Percentiles rank a stretch among this genome's conserved stretches.
Conservation (phyloP, 768 basidiomycete genomes). For the Kwoniella heveanensis region DNA sequence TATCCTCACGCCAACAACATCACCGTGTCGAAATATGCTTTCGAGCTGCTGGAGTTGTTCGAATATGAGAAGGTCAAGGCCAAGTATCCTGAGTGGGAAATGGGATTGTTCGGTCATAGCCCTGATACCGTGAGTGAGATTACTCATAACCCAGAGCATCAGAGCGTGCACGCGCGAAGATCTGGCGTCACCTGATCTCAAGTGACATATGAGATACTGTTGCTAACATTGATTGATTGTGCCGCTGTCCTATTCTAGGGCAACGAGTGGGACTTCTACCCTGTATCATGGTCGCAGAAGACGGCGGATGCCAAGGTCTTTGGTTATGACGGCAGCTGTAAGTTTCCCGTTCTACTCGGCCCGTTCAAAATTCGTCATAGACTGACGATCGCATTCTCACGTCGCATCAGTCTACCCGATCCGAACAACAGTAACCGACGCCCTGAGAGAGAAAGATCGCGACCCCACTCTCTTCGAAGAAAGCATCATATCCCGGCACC, state of each 20-base stretch:
- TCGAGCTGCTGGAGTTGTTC: slow-evolving; percentile 53
- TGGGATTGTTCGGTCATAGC: slow-evolving; percentile 53
- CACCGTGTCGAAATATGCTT: slow-evolving; percentile 55
- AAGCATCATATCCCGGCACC: slow-evolving; percentile 36
- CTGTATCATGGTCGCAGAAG: slow-evolving; percentile 44
- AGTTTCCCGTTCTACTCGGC: slow-evolving; percentile 17
- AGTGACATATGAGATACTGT: too few species aligned
- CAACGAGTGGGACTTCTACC: slow-evolving; percentile 55
- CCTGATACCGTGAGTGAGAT: slow-evolving; percentile 53
- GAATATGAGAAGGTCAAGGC: slow-evolving; percentile 34
- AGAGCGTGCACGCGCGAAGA: too few species aligned
- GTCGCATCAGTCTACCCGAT: slow-evolving; percentile 50
- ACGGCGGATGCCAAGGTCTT: slow-evolving; percentile 47
- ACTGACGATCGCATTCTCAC: too few species aligned
- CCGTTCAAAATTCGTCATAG: too few species aligned
- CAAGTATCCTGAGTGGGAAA: slow-evolving; percentile 39
- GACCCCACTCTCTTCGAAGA: slow-evolving; percentile 12
- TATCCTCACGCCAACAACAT: slow-evolving; percentile 53
- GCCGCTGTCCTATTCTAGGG: too few species aligned
- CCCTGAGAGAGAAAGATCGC: slow-evolving; percentile 8
- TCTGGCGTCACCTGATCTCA: too few species aligned
- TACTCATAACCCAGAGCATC: too few species aligned
- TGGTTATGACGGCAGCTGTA: slow-evolving; percentile 54
- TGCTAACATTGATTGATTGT: too few species aligned
- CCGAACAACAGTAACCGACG: slow-evolving; percentile 44